phyloP scores from a whole-genome alignment of 2,329 filamentous ascomycete genomes.

The Colletotrichum paranaense region DNA sequence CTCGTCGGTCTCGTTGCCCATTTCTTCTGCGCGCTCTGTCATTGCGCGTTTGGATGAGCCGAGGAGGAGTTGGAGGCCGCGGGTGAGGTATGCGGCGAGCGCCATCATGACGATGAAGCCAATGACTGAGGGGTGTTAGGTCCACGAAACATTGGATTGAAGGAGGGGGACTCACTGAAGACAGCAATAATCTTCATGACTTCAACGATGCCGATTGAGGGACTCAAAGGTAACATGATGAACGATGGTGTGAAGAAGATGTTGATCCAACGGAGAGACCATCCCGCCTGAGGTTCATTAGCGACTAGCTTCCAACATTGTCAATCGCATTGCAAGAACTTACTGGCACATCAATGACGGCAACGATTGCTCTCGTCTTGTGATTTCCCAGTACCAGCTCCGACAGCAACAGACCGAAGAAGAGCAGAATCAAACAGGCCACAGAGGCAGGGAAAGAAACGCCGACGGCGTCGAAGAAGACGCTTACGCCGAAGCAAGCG shows the following conservation, averaged over 20 bases:
- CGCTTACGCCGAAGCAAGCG: constrained; percentile 56
- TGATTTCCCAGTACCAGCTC: constrained; percentile 60
- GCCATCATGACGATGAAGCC: constrained; percentile 66
- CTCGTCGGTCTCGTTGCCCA: constrained; percentile 55
- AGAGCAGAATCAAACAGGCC: constrained; percentile 66
- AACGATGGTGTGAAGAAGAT: constrained; percentile 70
- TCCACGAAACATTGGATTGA: accelerated
- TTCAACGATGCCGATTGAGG: constrained; percentile 63
- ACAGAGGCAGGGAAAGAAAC: constrained; percentile 71
- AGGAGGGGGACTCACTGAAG: constrained; percentile 57
- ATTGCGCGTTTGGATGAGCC: constrained; percentile 64
- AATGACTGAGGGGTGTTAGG: constrained; percentile 52
- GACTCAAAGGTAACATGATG: constrained; percentile 67
- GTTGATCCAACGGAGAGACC: constrained; percentile 69
- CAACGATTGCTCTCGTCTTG: constrained; percentile 59
- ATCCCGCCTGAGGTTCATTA: constrained; percentile 58
- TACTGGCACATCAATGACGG: constrained; percentile 65
- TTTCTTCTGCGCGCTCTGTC: constrained; percentile 63
- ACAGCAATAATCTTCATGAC: constrained; percentile 70
- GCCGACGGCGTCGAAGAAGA: constrained; percentile 55
- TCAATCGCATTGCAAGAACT: constrained; percentile 18
- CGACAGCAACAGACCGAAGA: constrained; percentile 58
- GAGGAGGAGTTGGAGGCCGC: constrained; percentile 62
- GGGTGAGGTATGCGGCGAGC: constrained; percentile 64
- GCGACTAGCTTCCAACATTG: accelerated